phyloP scores from a whole-genome alignment of 2,329 filamentous ascomycete genomes.

The Pyrenophora teres region DNA sequence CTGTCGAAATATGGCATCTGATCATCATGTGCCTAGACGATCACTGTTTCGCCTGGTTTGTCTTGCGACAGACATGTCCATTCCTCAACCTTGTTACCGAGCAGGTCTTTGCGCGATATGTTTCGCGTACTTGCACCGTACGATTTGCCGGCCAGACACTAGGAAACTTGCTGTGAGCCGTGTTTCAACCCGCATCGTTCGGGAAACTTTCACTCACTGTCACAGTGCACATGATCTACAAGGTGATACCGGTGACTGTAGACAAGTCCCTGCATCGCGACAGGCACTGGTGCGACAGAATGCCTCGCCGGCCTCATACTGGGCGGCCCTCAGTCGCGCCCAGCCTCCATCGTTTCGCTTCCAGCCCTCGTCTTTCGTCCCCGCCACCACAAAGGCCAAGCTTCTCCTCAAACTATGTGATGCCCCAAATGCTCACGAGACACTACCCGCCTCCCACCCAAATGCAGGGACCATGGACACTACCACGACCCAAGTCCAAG shows the following conservation, averaged over 20 bases:
- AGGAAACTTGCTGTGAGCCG: slow-evolving; percentile 20
- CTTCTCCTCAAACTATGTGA: slow-evolving; percentile 22
- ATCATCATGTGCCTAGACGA: slow-evolving; percentile 21
- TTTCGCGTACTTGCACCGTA: slow-evolving; percentile 23
- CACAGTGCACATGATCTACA: slow-evolving; percentile 9
- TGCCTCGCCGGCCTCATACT: not conserved
- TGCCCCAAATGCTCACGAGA: slow-evolving; percentile 7
- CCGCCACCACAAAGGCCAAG: slow-evolving; percentile 19
- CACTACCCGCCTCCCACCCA: slow-evolving; percentile 3
- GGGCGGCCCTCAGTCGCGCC: slow-evolving; percentile 2
- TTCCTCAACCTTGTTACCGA: slow-evolving; percentile 20
- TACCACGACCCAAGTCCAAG: slow-evolving; percentile 13
- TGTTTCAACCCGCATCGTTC: slow-evolving; percentile 9
- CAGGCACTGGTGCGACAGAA: not conserved
- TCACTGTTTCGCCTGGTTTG: slow-evolving; percentile 27
- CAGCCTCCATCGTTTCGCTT: slow-evolving; percentile 22
- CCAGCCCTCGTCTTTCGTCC: slow-evolving; percentile 22
- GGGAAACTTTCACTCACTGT: slow-evolving; percentile 11
- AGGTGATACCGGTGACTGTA: not conserved
- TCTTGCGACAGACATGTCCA: slow-evolving; percentile 24
- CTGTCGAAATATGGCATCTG: slow-evolving; percentile 22
- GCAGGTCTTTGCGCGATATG: slow-evolving; percentile 19
- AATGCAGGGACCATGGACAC: slow-evolving; percentile 7
- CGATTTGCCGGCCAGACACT: slow-evolving; percentile 22
- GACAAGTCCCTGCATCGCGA: not conserved